Conservation (phyloP, 2,329 filamentous ascomycete genomes). For the Leptodontidium sp. region DNA sequence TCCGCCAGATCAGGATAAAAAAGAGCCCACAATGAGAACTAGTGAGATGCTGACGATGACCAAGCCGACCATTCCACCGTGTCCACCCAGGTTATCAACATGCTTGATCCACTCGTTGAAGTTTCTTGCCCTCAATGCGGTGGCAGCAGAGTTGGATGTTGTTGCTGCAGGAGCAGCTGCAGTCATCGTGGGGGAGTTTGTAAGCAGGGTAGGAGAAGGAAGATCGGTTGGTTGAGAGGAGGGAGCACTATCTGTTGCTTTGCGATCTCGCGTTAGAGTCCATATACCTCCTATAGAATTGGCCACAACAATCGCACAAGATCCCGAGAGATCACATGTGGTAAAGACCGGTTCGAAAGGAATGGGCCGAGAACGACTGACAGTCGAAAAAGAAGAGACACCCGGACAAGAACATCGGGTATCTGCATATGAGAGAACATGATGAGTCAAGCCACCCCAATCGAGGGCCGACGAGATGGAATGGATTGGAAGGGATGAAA, state of each 20-base stretch:
- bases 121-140: not conserved
- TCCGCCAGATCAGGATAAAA: constrained; percentile 23
- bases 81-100: not conserved
- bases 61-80: not conserved
- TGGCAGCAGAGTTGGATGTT: constrained; percentile 8
- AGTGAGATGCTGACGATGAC: not conserved
- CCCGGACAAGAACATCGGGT: not conserved
- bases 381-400: not conserved
- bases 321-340: not conserved
- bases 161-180: not conserved
- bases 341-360: not conserved
- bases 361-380: not conserved
- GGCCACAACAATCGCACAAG: not conserved
- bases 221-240: not conserved
- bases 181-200: not conserved
- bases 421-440: not conserved
- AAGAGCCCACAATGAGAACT: not conserved
- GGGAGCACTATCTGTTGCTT: not conserved
- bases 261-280: not conserved
- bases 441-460: constrained; percentile 18
- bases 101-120: not conserved
- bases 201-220: not conserved
- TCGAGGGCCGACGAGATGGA: constrained; percentile 8
- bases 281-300: not conserved
- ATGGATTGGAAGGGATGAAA: not conserved